These are phyloP conservation scores for Dryas alaskensis DNA, from an alignment of 306 rosid genomes.

Conservation along the genomic window DNA sequence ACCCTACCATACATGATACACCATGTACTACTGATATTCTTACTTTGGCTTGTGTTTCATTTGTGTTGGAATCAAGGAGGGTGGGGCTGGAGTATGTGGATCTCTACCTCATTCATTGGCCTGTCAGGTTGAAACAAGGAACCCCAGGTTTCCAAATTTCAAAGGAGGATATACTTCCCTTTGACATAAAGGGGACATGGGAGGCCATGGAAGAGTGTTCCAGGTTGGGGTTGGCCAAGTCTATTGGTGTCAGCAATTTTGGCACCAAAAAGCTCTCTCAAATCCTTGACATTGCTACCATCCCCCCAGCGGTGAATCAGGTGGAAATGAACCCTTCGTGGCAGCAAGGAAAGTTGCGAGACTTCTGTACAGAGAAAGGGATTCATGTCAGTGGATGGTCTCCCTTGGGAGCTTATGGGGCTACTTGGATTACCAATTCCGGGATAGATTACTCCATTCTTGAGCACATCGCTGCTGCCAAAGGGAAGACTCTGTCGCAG, in stretches of 20 bases:
- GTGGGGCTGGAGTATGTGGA: conserved; percentile 13
- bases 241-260: conserved; percentile 12
- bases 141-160: background rate
- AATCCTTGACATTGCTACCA: background rate
- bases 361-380: background rate
- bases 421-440: background rate
- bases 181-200: conserved; percentile 4
- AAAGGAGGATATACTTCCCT: background rate
- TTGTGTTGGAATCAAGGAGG: background rate
- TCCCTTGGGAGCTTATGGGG: background rate
- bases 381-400: background rate
- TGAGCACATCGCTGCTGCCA: conserved; percentile 1
- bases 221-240: conserved; percentile 15
- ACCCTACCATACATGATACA: too few species aligned
- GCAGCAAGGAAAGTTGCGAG: conserved; percentile 5
- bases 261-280: conserved; percentile 11
- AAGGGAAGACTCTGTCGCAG: background rate
- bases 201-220: conserved; percentile 15
- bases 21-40: too few species aligned
- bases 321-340: conserved; percentile 11
- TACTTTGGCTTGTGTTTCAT: too few species aligned
- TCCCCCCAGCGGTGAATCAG: conserved; percentile 12
- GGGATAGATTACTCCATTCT: background rate
- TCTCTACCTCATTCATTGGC: conserved; percentile 13
- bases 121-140: background rate